Evolutionary conservation across 768 basidiomycete genomes (phyloP).

Genomic region (Boletus patriciae): DNA sequence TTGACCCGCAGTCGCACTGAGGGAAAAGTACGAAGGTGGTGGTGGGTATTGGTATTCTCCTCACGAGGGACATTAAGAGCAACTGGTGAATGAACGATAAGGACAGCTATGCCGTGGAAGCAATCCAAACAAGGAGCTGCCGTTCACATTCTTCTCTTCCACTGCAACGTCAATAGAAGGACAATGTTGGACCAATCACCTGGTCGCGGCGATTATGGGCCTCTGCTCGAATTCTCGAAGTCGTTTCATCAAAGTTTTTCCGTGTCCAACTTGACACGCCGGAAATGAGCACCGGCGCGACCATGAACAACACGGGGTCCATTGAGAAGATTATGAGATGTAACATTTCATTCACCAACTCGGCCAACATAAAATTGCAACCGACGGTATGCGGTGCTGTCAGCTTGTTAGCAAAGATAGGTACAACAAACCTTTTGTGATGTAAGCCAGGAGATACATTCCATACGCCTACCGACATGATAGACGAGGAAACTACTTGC

Average conservation of each 20-base stretch:
- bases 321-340: slow-evolving; percentile 9
- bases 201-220: slow-evolving; percentile 26
- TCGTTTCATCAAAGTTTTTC: slow-evolving; percentile 28
- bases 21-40: slow-evolving; percentile 12
- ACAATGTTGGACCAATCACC: slow-evolving; percentile 24
- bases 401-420: slow-evolving; percentile 24
- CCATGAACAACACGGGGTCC: slow-evolving; percentile 20
- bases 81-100: slow-evolving; percentile 24
- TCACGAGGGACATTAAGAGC: slow-evolving; percentile 32
- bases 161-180: slow-evolving; percentile 32
- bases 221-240: slow-evolving; percentile 30
- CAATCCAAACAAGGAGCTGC: slow-evolving; percentile 27
- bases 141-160: slow-evolving; percentile 26
- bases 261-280: slow-evolving; percentile 20
- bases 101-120: slow-evolving; percentile 25
- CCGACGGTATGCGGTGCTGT: slow-evolving; percentile 23
- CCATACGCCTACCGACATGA: slow-evolving; percentile 21
- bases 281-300: slow-evolving; percentile 27
- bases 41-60: neutral
- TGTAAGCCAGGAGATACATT: slow-evolving; percentile 27
- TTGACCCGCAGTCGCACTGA: slow-evolving; percentile 9
- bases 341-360: slow-evolving; percentile 24
- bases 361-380: slow-evolving; percentile 21
- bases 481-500: slow-evolving; percentile 25
- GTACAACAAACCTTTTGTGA: slow-evolving; percentile 31